Conservation (phyloP, 2,329 filamentous ascomycete genomes). For the Akanthomyces dipterigenus region DNA sequence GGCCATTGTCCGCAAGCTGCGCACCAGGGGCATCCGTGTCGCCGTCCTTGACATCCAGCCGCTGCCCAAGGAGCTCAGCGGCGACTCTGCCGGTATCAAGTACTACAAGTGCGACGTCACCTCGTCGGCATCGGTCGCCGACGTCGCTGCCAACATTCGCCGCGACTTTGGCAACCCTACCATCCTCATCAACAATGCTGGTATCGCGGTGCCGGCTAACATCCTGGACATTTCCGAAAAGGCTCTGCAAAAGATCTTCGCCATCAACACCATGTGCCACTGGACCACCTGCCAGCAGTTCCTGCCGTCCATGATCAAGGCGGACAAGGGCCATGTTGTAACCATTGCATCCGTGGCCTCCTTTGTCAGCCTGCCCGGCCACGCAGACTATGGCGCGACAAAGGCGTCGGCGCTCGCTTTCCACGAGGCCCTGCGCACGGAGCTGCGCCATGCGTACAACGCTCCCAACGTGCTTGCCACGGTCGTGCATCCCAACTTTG, state of each 20-base stretch:
- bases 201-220: slow-evolving; percentile 47
- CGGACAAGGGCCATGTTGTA: slow-evolving; percentile 62
- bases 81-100: slow-evolving; percentile 37
- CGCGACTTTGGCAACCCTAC: slow-evolving; percentile 52
- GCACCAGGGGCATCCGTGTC: slow-evolving; percentile 54
- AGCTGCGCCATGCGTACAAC: slow-evolving; percentile 49
- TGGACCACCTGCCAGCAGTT: slow-evolving; percentile 57
- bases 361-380: slow-evolving; percentile 48
- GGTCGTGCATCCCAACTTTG: slow-evolving; percentile 44
- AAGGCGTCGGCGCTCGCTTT: slow-evolving; percentile 59
- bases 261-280: slow-evolving; percentile 58
- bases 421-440: slow-evolving; percentile 53
- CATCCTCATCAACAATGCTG: slow-evolving; percentile 63
- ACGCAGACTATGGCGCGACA: slow-evolving; percentile 57
- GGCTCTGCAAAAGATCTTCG: slow-evolving; percentile 54
- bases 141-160: slow-evolving; percentile 43
- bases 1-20: slow-evolving; percentile 52
- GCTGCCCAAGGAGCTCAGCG: slow-evolving; percentile 12
- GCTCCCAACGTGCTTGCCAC: slow-evolving; percentile 57
- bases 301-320: slow-evolving; percentile 52
- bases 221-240: slow-evolving; percentile 48
- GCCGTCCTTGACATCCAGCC: slow-evolving; percentile 55
- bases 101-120: slow-evolving; percentile 64
- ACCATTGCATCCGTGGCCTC: slow-evolving; percentile 59
- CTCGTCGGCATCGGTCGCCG: slow-evolving; percentile 40